A percentile compares a stretch with the other conserved stretches of the same genome.
Conservation (phyloP, 495 filamentous ascomycete species). For the Pseudevernia furfuracea region DNA sequence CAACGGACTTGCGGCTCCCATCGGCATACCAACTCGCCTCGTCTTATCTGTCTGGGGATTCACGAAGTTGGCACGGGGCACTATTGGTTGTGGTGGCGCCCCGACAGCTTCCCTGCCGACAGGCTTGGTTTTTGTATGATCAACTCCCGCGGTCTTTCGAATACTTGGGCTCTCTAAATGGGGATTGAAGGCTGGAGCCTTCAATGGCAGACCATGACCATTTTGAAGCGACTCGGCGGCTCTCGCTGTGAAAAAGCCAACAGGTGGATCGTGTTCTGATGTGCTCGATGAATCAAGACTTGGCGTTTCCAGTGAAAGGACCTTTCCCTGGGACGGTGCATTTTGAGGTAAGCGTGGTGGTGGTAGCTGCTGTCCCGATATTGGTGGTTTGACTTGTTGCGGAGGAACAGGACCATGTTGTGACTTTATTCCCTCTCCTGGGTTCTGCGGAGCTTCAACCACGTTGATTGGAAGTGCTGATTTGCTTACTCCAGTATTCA, state of each 20-base stretch:
- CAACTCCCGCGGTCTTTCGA: slow-evolving; percentile 81
- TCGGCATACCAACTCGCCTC: slow-evolving; percentile 67
- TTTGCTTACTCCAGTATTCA: background rate
- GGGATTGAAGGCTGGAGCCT: slow-evolving; percentile 67
- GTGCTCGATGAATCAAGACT: slow-evolving; percentile 19
- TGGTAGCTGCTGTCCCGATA: slow-evolving; percentile 24
- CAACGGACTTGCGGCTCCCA: slow-evolving; percentile 46
- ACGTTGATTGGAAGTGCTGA: background rate
- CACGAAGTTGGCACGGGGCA: slow-evolving; percentile 46
- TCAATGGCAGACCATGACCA: slow-evolving; percentile 32
- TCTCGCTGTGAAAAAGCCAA: slow-evolving; percentile 72
- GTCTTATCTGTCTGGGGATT: slow-evolving; percentile 64
- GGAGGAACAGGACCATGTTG: slow-evolving; percentile 31
- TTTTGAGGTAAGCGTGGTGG: slow-evolving; percentile 9
- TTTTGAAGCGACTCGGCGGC: slow-evolving; percentile 50
- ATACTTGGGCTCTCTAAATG: slow-evolving; percentile 78
- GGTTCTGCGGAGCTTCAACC: background rate
- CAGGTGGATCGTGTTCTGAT: slow-evolving; percentile 30
- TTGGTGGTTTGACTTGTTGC: slow-evolving; percentile 24
- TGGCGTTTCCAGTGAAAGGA: background rate
- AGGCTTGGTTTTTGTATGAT: slow-evolving; percentile 65
- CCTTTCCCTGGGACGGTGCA: background rate
- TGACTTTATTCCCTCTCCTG: slow-evolving; percentile 20
- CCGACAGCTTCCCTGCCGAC: slow-evolving; percentile 45
- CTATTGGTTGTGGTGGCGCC: slow-evolving; percentile 29